phyloP scores from a whole-genome alignment of 176 grass and related monocot species.

The Oryza brachyantha region DNA sequence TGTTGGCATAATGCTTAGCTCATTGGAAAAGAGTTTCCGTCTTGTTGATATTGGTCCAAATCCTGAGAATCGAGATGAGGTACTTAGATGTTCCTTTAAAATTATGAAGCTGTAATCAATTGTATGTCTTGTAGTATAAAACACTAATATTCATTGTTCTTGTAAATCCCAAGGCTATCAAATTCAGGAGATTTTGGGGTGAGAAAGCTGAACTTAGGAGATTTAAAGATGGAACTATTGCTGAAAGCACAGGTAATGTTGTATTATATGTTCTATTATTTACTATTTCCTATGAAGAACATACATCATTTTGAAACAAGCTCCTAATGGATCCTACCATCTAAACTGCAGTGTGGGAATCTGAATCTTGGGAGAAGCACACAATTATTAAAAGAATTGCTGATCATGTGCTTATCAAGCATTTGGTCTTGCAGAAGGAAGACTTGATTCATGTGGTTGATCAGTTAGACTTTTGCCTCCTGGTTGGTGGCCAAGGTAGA shows the following conservation, averaged over 20 bases:
- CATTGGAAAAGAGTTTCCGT: conserved; percentile 68
- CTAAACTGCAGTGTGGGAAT: conserved; percentile 75
- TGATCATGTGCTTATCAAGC: conserved; percentile 66
- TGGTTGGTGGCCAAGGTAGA: conserved; percentile 67
- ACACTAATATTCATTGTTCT: conserved; percentile 28
- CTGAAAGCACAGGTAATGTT: conserved; percentile 83
- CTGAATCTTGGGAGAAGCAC: conserved; percentile 72
- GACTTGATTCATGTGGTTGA: conserved; percentile 75
- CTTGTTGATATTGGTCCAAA: conserved; percentile 86
- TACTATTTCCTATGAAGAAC: conserved; percentile 17
- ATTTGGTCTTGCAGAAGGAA: conserved; percentile 59
- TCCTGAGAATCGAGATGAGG: conserved; percentile 76
- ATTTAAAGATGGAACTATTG: conserved; percentile 95
- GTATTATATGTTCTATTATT: conserved; percentile 12
- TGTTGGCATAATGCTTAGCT: conserved; percentile 64
- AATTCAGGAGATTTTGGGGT: conserved; percentile 94
- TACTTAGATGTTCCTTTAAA: conserved; percentile 31
- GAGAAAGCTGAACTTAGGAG: conserved; percentile 94
- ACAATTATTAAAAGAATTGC: conserved; percentile 74
- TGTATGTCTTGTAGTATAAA: not conserved
- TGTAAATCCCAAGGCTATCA: conserved; percentile 45
- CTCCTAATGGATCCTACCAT: conserved; percentile 23
- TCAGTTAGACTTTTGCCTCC: conserved; percentile 90
- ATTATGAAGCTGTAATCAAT: not conserved
- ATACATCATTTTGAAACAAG: not conserved